Base-by-base conservation (phyloP, 1,139 yeast genomes). In the Hemisphaericaspora xylofermentans region DNA sequence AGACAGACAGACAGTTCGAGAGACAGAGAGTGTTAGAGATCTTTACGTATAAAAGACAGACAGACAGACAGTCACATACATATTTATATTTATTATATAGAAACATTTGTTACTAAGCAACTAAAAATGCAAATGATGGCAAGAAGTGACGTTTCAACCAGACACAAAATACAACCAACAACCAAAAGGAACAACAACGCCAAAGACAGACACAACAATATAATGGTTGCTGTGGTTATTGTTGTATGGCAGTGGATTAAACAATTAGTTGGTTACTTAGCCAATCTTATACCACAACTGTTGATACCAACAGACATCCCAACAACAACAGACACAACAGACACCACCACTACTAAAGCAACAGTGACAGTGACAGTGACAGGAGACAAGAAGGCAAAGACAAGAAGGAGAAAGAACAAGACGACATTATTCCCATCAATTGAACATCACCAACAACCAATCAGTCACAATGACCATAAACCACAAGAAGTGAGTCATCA, bases 401-500 rank as follows among this genome's bases (percentile, higher is more conserved):
- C 29, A 21, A 36, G 30, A 22, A 31, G 13, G 21, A 31, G 16
- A 19, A 31, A 18, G 34, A 31, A 16, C 34, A 18, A 18, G 13
- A 8, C 38, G 3, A 14, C 33, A 4, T 36, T 36, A 27, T 36
- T 36, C 10, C 38, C 38, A 15, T 36, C 38, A 9, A 36, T 36
- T 16, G 33, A 25, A 15, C 16, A 29, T 14, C 27, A 28, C 9
- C 12, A 24, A 24, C 5, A 27, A 6, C 9, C 28, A 12, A 22
- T 29, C 10, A 29, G 10, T 22, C 24, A 36, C 13, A 25, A n/a
- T n/a, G n/a, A 21, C 17, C 29, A 25, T 29, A 21, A 36, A 30
- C 38, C 32, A 17, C 19, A 31, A 15, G 8, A 13, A 29, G 13
- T n/a, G 18, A 25, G 32, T 21, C 19, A 21, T 10, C 40, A 18